Evolutionary conservation across 371 early-diverging fungal genomes (phyloP), one percentile per base, ranked within the genome.

Genomic region (Dichotomocladium elegans): DNA sequence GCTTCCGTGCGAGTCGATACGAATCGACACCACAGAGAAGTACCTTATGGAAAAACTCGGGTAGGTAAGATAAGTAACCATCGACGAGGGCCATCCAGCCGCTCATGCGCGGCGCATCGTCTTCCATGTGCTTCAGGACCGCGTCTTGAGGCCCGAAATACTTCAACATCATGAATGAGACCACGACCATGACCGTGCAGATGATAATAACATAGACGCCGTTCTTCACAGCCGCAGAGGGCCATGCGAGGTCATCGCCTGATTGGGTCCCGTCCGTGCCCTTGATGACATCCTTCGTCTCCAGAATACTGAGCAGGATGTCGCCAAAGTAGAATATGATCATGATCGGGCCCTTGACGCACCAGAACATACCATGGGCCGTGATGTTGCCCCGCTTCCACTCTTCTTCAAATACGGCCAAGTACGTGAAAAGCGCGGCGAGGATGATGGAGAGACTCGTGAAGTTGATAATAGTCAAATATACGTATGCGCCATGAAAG

Each of bases 351-450:
- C 63, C 74, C 35, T 77, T 77, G 50, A 77, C 74, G 34, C 70
- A 77, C 77, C 77, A 77, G 54, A 77, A 77, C 74, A 77, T 73
- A 42, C 72, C 72, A 41, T 77, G 77, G 1, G 74, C 74, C 3
- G 49, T 44, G 27, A 71, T 69, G 11, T 63, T 24, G 11, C 71
- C 74, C 1, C 63, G 60, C 31, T 73, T 61, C 72, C 70, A 77
- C 51, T 77, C 70, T 1, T 47, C 25, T 9, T 67, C 41, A 47
- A 64, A 77, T 11, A 77, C 64, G 11, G 77, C 67, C 29, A 77
- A 41, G 41, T 77, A 77, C 2, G 62, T 63, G 29, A 77, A 74
- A n/a, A 77, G 40, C 0, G 77, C 77, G 31, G 61, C 60, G 8
- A 77, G 45, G 19, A 77, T 77, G 22, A 77, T 43, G 1, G 74